Conservation (phyloP, 2,329 filamentous ascomycete species). For the Mycocentrospora acerina region DNA sequence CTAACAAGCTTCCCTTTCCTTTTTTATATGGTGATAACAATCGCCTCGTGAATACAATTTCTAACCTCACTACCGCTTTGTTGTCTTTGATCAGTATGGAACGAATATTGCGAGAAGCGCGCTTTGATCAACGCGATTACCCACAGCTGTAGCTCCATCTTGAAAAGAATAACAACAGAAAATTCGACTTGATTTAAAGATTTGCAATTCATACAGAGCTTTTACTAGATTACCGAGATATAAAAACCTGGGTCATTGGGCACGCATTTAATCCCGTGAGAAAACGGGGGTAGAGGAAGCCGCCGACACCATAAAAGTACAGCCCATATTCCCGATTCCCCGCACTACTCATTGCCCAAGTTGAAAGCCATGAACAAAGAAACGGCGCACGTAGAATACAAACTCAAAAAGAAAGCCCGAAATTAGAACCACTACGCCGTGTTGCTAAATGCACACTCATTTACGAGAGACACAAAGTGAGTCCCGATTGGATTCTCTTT, state of each 20-base stretch:
- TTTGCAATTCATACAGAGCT: slow-evolving; percentile 1
- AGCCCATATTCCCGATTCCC: neutral
- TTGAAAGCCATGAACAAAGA: neutral
- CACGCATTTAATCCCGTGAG: slow-evolving; percentile 1
- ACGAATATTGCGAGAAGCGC: neutral
- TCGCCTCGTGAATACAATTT: slow-evolving; percentile 22
- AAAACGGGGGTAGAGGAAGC: slow-evolving; percentile 1
- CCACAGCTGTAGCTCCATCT: neutral
- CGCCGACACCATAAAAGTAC: neutral
- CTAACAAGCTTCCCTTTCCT: slow-evolving; percentile 11
- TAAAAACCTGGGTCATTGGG: slow-evolving; percentile 1
- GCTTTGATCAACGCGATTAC: neutral
- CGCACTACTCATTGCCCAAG: neutral
- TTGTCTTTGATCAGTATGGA: too few relatives aligned
- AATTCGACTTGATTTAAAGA: neutral
- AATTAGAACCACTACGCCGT: slow-evolving; percentile 21
- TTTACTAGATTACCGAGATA: slow-evolving; percentile 9
- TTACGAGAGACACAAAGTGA: slow-evolving; percentile 2
- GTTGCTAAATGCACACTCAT: slow-evolving; percentile 14
- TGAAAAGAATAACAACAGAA: neutral
- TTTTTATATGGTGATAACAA: slow-evolving; percentile 9
- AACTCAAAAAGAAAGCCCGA: slow-evolving; percentile 5
- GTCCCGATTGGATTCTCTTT: neutral
- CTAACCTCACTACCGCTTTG: too few relatives aligned
- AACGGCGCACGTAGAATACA: slow-evolving; percentile 10